Conservation (phyloP, 2,329 filamentous ascomycete species). For the Fusarium setosum region DNA sequence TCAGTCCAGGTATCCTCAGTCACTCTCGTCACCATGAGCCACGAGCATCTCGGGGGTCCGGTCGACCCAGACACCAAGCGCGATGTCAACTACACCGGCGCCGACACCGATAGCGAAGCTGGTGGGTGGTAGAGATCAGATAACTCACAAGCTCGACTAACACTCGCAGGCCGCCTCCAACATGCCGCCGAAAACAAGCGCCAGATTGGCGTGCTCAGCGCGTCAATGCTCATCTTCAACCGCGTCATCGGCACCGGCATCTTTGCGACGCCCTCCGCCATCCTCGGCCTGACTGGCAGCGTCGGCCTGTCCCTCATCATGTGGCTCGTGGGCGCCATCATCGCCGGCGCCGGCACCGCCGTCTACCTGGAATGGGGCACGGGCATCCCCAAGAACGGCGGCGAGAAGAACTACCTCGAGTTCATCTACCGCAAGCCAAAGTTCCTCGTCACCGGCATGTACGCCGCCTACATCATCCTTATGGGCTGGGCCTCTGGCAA, state of each 20-base stretch:
- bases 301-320: slow-evolving; percentile 72
- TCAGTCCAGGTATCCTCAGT: not conserved
- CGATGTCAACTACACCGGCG: slow-evolving; percentile 23
- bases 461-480: slow-evolving; percentile 70
- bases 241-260: slow-evolving; percentile 76
- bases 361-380: slow-evolving; percentile 76
- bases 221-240: slow-evolving; percentile 71
- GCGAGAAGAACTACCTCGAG: slow-evolving; percentile 76
- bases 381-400: slow-evolving; percentile 71
- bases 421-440: slow-evolving; percentile 70
- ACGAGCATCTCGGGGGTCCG: slow-evolving; percentile 28
- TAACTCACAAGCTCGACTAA: not conserved
- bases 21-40: slow-evolving; percentile 31
- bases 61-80: slow-evolving; percentile 21
- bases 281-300: slow-evolving; percentile 67
- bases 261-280: slow-evolving; percentile 71
- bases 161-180: slow-evolving; percentile 45
- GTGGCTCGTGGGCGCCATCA: slow-evolving; percentile 71
- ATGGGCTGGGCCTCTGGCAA: slow-evolving; percentile 75
- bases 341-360: slow-evolving; percentile 70
- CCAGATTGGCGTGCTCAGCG: slow-evolving; percentile 66
- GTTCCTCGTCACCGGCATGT: slow-evolving; percentile 71
- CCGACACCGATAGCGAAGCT: slow-evolving; percentile 37
- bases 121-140: slow-evolving; percentile 15
- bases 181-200: slow-evolving; percentile 60